Evolutionary conservation across 768 basidiomycete genomes (phyloP), one percentile per base, ranked within the genome.

Genomic region (Mycena vulgaris): DNA sequence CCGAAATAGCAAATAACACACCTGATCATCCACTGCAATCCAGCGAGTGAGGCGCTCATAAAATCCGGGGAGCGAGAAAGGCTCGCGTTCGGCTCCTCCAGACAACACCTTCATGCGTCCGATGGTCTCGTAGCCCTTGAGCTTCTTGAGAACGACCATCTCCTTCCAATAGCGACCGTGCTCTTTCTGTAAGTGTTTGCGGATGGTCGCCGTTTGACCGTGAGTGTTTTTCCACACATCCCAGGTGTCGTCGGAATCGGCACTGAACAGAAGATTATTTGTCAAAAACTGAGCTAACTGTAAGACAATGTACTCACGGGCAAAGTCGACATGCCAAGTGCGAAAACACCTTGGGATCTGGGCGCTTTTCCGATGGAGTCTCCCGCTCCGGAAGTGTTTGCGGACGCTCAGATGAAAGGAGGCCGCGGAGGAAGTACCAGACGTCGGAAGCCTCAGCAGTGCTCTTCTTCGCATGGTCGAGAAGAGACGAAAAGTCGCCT

Each of bases 1-100:
- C 10, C n/a, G 6, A 3, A 28, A 25, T 5, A 52, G 37, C 13
- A 25, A 14, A 42, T 4, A 33, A 40, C 35, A 28, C 17, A 53
- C 62, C 62, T 63, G 62, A 30, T 63, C 62, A 49, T 63, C 62
- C 4, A 62, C 60, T 1, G 60, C 60, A 27, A 62, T 62, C 60
- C 60, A 62, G 23, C 33, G 21, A 6, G 17, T n/a, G 10, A 62
- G 60, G 1, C 48, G 11, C 48, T 62, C 60, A n/a, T 62, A 62
- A 39, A 62, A 51, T 8, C 47, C 60, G 6, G 60, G 60, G 30
- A 62, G 60, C 23, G 60, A 62, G 35, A 62, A 62, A 11, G n/a
- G 33, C 23, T 52, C 62, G 6, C 49, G 62, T 21, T 63, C 62
- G 21, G 3, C 27, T 2, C 40, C 39, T 0, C 11, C 28, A 1